Evolutionary conservation across 768 basidiomycete species (phyloP).

Genomic region (Xerocomus brunneocitrinus): DNA sequence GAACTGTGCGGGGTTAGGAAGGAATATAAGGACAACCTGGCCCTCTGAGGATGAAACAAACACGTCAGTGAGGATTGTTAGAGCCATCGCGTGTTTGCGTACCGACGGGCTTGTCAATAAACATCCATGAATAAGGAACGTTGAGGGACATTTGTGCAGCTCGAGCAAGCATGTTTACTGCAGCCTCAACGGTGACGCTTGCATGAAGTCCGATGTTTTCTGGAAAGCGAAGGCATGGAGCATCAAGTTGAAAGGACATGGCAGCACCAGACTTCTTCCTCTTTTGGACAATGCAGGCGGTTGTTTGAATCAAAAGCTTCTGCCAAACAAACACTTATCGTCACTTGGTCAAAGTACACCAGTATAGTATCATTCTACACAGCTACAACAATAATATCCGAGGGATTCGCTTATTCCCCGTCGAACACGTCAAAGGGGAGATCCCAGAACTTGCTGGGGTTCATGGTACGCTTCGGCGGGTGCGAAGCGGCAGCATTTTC

Average conservation of each 20-base stretch:
- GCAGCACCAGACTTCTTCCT: neutral
- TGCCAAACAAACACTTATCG: conserved; percentile 21
- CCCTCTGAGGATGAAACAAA: conserved; percentile 44
- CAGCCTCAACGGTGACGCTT: conserved; percentile 51
- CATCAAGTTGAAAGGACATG: conserved; percentile 41
- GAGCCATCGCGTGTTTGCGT: conserved; percentile 14
- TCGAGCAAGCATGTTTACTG: conserved; percentile 56
- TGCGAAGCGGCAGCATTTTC: conserved; percentile 42
- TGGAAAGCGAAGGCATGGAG: conserved; percentile 67
- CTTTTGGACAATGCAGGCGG: conserved; percentile 15
- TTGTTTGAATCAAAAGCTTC: conserved; percentile 29
- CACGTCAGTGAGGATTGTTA: neutral
- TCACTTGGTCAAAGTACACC: conserved; percentile 8
- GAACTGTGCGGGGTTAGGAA: conserved; percentile 54
- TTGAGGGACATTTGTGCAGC: conserved; percentile 51
- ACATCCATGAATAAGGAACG: conserved; percentile 67
- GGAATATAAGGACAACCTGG: conserved; percentile 59
- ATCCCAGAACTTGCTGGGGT: conserved; percentile 60
- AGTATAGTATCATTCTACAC: too few relatives aligned
- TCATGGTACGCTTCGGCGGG: conserved; percentile 48
- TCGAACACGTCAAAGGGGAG: conserved; percentile 62
- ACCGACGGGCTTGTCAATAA: conserved; percentile 77
- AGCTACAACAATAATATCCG: neutral
- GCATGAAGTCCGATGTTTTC: conserved; percentile 58
- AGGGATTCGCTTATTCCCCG: conserved; percentile 27